Evolutionary conservation across 129 eudicot genomes (phyloP), one percentile per base, ranked within the genome.

Genomic region (Kitagawia praeruptora): DNA sequence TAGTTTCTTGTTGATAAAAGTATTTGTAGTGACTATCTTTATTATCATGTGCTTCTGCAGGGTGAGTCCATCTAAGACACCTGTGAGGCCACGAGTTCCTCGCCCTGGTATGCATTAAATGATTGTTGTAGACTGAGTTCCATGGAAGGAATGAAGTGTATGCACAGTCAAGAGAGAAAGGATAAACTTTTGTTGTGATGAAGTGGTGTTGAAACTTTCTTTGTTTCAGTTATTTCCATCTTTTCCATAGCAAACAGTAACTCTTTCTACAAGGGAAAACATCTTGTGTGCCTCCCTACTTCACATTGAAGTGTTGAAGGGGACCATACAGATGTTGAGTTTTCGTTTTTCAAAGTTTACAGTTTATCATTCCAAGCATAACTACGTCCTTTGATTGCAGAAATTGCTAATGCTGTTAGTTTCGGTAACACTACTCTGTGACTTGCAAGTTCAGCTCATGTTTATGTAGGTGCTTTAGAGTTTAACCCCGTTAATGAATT

Each of bases 21-120:
- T 21, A 28, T 46, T 44, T 44, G 13, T 38, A 3, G 25, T 6
- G 28, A 2, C 10, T 6, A 42, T 41, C 7, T 31, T 25, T 23
- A 12, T 28, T 72, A 14, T 45, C 13, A 8, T 46, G 4, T 46
- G 44, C 54, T n/a, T 21, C 41, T 87, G 79, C 78, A 94, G 98
- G 96, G 98, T 94, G 81, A 91, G 98, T 84, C 98, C 98, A 75
- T 94, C 98, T 14, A 94, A 94, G 97, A 94, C 97, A 25, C 98
- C 98, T 1, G 98, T 94, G 85, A 92, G 98, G 91, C 93, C 97
- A 19, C 85, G 90, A 77, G 84, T 88, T 78, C 79, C 89, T 46
- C 90, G 96, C 49, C 84, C 94, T 19, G 84, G 81, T 42, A 56
- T 82, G 86, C 90, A 86, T 80, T 78, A 88, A 86, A 85, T 80